Base-by-base conservation (phyloP, 1,139 yeast genomes). In the Candida sojae region DNA sequence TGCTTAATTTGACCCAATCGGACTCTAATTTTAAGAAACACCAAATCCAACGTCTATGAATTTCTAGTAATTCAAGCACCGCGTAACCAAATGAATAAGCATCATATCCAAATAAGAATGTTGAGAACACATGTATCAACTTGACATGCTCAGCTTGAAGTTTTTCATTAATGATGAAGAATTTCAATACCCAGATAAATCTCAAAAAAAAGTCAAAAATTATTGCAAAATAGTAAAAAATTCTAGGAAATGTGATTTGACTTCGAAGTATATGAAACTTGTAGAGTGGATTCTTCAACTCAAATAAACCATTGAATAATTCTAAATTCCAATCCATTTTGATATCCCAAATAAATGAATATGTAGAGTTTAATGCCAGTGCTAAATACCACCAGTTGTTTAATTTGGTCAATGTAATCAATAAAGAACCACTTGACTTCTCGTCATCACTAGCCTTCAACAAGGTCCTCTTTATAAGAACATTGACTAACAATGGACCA, bases 21-120 rank as follows among this genome's bases (percentile, higher is more conserved):
- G 88, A 80, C 58, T 92, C 97, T 31, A 91, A 70, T 62, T 95
- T 86, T 60, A 92, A 72, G 57, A 89, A 81, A 45, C 92, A 82
- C 99, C 99, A 93, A 50, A 90, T 68, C 83, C 93, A 89, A 57
- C 99, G 77, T 66, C 99, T 77, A 9, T 84, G 57, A 9, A 93
- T 75, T 63, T 93, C 99, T 47, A 91, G 67, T 8, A 81, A 59
- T 59, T 92, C 96, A 45, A 89, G 66, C 6, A 77, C 61, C 51
- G 86, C 83, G 56, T 80, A 75, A 1, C 93, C 95, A 25, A 76
- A 67, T 26, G 83, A 79, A 55, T 75, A 81, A 26, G 82, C 70
- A 58, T 70, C 75, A 55, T 68, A 73, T 33, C 71, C 76, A 58
- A 71, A 75, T 45, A 75, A 60, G 43, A 74, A 73, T 10, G 63